Evolutionary conservation across 2,329 filamentous ascomycete species (phyloP), one percentile per base, ranked within the genome.

Genomic region (Sporothrix globosa): DNA sequence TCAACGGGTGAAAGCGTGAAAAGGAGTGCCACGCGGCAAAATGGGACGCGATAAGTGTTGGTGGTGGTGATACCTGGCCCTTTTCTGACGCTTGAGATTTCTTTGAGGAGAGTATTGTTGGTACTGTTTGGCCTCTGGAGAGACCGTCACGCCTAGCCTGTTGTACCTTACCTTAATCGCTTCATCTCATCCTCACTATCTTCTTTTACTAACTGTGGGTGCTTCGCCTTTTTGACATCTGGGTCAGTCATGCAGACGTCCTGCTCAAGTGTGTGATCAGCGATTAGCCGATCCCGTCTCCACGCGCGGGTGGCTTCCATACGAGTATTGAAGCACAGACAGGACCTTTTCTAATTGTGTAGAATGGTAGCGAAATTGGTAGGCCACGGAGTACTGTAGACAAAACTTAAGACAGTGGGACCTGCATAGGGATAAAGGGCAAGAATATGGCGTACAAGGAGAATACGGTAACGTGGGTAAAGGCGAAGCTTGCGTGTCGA

Each of bases 251-350:
- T 53, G 58, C 54, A 53, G 44, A 61, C 19, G 19, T 24, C 19
- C 13, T 58, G 27, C 27, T 17, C 11, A 27, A 34, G 68, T 58
- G 68, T 66, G 21, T 70, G 68, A 70, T 70, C 69, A 58, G 39
- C 61, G 56, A 67, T 70, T 70, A 67, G 41, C 61, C 61, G 69
- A 67, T 61, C 44, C 44, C 67, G 41, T 67, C 50, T 7, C 30
- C n/a, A 11, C 46, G 61, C 39, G 39, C 50, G 54, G 67, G 30
- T 39, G 67, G 48, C 44, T 21, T 60, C 52, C 48, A 56, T 68
- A 48, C 30, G 53, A 9, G 41, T 69, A 52, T 14, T 34, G 44
- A 60, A 60, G 53, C 67, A 24, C 67, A 50, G 14, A 54, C 56
- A 53, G 52, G 58, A 65, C 60, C 60, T 65, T 34, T 30, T 19